Evolutionary conservation across 495 filamentous ascomycete genomes (phyloP).

Genomic region (Collariella sp.): DNA sequence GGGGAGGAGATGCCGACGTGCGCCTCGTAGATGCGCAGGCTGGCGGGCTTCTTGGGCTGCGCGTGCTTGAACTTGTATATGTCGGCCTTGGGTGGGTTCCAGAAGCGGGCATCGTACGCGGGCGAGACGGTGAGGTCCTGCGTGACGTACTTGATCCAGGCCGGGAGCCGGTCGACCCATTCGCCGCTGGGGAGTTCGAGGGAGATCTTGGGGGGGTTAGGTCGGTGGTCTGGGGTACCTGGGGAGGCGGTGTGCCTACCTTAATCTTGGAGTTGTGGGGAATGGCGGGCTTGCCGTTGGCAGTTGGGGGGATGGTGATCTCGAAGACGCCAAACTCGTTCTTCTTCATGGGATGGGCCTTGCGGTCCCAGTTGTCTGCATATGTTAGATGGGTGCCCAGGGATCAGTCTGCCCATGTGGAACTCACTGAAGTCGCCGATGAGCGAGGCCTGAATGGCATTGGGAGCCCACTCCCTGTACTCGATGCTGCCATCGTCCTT

Average conservation of each 20-base stretch:
- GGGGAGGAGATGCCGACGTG: conserved; percentile 96
- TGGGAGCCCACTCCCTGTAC: conserved; percentile 96
- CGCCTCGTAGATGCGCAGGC: conserved; percentile 89
- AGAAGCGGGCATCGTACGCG: conserved; percentile 89
- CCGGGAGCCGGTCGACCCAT: conserved; percentile 78
- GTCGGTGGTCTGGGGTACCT: neutral
- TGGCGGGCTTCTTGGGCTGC: conserved; percentile 74
- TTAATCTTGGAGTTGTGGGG: conserved; percentile 93
- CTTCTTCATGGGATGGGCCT: conserved; percentile 76
- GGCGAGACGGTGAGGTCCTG: conserved; percentile 85
- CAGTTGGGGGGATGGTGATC: conserved; percentile 62
- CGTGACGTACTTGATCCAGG: conserved; percentile 95
- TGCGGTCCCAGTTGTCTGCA: conserved; percentile 78
- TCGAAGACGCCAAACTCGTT: conserved; percentile 83
- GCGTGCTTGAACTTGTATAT: conserved; percentile 75
- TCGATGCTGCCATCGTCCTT: conserved; percentile 71
- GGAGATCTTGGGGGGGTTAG: conserved; percentile 54
- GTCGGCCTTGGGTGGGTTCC: conserved; percentile 78
- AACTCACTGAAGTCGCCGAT: conserved; percentile 87
- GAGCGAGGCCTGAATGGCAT: conserved; percentile 72
- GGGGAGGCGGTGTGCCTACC: conserved; percentile 37
- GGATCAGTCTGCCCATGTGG: neutral
- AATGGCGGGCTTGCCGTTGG: conserved; percentile 66
- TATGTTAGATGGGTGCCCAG: neutral
- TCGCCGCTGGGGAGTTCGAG: conserved; percentile 71